Conservation (phyloP, 768 basidiomycete species). For the Phanerochaete sordida region DNA sequence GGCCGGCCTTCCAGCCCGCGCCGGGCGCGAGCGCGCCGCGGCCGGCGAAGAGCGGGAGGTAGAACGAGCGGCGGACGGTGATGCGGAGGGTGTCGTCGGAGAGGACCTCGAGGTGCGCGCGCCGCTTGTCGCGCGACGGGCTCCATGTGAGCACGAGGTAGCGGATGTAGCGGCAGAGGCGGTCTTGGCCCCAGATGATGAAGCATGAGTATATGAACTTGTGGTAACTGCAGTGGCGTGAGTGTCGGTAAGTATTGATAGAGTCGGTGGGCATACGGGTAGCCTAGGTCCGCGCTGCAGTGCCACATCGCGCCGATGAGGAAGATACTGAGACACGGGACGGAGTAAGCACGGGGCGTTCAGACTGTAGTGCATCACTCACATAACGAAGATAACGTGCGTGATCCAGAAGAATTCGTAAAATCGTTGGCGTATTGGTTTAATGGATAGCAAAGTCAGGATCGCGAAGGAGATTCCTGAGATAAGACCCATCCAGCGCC, state of each 20-base stretch:
- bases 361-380: too few species aligned
- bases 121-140: constrained; percentile 29
- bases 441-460: constrained; percentile 34
- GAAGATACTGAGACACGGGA: too few species aligned
- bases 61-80: constrained; percentile 35
- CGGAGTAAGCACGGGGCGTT: too few species aligned
- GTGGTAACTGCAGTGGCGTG: constrained; percentile 23
- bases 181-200: constrained; percentile 45
- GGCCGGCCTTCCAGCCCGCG: constrained; percentile 43
- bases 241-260: not conserved
- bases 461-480: constrained; percentile 30
- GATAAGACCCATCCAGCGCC: constrained; percentile 19
- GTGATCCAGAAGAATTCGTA: constrained; percentile 38
- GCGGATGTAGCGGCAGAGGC: constrained; percentile 35
- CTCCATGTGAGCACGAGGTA: constrained; percentile 36
- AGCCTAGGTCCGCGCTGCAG: constrained; percentile 20
- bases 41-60: constrained; percentile 7
- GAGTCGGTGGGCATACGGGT: not conserved
- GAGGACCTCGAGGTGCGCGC: constrained; percentile 36
- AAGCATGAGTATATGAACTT: constrained; percentile 44
- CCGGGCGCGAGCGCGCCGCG: not conserved
- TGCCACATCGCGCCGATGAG: constrained; percentile 34
- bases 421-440: constrained; percentile 34
- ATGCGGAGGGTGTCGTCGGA: constrained; percentile 42
- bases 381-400: constrained; percentile 25